Evolutionary conservation across 2,329 filamentous ascomycete genomes (phyloP).

Genomic region (Cercospora janseana): DNA sequence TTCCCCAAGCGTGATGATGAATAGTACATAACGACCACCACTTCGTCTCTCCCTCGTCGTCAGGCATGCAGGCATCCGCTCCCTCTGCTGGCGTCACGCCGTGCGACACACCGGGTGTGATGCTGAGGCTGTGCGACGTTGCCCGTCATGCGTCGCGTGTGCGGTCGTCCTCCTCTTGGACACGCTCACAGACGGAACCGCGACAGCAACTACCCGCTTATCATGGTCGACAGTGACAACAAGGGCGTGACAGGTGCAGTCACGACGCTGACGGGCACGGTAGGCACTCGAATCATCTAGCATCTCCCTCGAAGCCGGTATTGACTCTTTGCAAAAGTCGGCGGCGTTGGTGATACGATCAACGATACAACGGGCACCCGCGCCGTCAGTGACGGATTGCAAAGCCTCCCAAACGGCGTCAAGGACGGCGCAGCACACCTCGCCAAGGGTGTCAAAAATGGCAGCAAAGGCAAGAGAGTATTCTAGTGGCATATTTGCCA

Average conservation of each 20-base stretch:
- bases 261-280: conserved; percentile 33
- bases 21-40: too few relatives aligned
- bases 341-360: conserved; percentile 48
- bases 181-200: neutral
- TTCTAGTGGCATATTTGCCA: too few relatives aligned
- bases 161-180: neutral
- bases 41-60: neutral
- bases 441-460: conserved; percentile 47
- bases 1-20: neutral
- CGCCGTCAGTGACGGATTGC: conserved; percentile 44
- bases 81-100: neutral
- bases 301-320: neutral
- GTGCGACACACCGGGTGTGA: neutral
- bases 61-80: neutral
- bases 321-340: conserved; percentile 33
- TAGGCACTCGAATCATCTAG: conserved; percentile 14
- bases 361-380: conserved; percentile 47
- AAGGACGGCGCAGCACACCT: conserved; percentile 44
- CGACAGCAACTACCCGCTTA: conserved; percentile 7
- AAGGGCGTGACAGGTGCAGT: conserved; percentile 31
- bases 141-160: neutral
- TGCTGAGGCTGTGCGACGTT: too few relatives aligned
- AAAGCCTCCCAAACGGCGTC: conserved; percentile 44
- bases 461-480: conserved; percentile 20
- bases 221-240: conserved; percentile 18